These are phyloP conservation scores for Arachnopeziza araneosa DNA, from an alignment of 2,329 filamentous ascomycete genomes.

Conservation along the genomic window DNA sequence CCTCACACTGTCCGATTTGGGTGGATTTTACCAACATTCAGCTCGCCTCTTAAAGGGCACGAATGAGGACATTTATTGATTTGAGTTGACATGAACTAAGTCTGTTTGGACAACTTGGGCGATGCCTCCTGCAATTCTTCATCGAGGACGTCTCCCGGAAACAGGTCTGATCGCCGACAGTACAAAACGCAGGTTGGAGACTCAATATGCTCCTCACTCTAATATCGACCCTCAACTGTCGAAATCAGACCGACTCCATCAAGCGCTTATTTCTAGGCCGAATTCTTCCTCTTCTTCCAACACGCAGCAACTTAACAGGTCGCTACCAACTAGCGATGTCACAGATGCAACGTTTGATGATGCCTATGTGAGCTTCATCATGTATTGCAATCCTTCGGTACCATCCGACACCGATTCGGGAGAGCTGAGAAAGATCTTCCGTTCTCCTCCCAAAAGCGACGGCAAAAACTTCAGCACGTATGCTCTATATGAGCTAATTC, in stretches of 20 bases:
- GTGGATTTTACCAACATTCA: neutral
- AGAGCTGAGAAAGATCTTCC: slow-evolving; percentile 70
- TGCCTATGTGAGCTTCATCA: slow-evolving; percentile 77
- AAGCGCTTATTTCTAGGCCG: neutral
- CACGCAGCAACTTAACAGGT: slow-evolving; percentile 7
- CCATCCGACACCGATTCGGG: slow-evolving; percentile 62
- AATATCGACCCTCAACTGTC: neutral
- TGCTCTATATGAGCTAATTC: slow-evolving; percentile 70
- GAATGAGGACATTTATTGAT: neutral
- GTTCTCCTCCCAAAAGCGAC: slow-evolving; percentile 76
- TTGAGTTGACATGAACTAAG: neutral
- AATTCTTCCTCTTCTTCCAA: neutral
- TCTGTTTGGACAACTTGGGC: neutral
- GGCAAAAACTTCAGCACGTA: slow-evolving; percentile 81
- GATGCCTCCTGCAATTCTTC: neutral
- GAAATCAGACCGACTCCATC: neutral
- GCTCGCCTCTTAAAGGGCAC: neutral
- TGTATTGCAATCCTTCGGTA: slow-evolving; percentile 86
- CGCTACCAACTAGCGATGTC: slow-evolving; percentile 62
- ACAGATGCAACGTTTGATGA: slow-evolving; percentile 69
- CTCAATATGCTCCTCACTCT: neutral
- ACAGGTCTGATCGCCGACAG: neutral
- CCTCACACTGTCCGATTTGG: neutral
- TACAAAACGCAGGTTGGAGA: neutral
- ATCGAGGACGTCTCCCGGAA: neutral